Base-by-base conservation (phyloP, 441 rosid genomes). In the Sinapis alba region DNA sequence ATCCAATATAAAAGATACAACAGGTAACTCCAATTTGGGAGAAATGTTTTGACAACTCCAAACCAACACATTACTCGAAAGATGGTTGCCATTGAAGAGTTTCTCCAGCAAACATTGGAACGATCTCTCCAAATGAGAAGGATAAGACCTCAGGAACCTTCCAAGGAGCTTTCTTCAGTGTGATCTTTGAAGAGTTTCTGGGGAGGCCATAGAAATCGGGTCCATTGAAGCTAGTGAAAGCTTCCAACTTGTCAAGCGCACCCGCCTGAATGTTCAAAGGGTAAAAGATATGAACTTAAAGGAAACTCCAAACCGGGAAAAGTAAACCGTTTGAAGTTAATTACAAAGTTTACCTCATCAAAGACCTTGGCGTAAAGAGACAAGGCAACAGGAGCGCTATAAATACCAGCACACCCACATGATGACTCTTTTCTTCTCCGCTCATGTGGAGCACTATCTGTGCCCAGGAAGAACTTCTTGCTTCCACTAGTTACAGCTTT, bases 361-460 rank as follows among this genome's bases (percentile, higher is more conserved):
- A 96, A 96, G 81, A 91, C 95, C 82, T 88, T 91, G 47, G 97
- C 90, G 79, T 93, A 90, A 11, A 93, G 78, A 4, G 98, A 84
- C 63, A 95, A 74, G 6, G 99, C 96, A 71, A 88, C 77, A 1
- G 97, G 95, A 66, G 99, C 95, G 73, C 79, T 95, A 81, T 86
- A 95, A 65, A 95, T 90, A 65, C 99, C 97, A 75, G 97, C 97
- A 80, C 97, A 95, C 38, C 98, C 97, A 24, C 95, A 93, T 0
- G 97, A 50, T 73, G 95, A 69, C 79, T 93, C 97, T 75, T 95
- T 95, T 74, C 82, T 87, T 74, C 3, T 81, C 78, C 81, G 84
- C 74, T 91, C 97, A 78, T 95, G 99, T 58, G 98, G 97, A 81
- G 98, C 98, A 86, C 98, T 93, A 79, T 95, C 98, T 72, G 99